Base-by-base conservation (phyloP, 805 yeast genomes). In the Pichia phayaonensis region DNA sequence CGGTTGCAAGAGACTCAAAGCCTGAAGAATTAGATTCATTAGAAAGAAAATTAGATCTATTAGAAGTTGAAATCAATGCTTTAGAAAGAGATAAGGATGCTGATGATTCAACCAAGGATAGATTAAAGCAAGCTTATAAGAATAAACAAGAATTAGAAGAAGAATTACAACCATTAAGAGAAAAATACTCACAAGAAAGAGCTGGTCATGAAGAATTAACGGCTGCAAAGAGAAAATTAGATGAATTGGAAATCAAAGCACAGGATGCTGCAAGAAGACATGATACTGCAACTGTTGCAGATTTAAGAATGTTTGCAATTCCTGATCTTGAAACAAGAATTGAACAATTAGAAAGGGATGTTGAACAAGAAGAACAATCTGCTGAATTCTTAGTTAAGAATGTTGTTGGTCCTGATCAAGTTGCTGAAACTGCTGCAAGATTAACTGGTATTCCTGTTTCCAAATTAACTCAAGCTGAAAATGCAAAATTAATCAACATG, bases 1-100 rank as follows among this genome's bases (percentile, higher is more conserved):
- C 98, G 1, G 99, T 94, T 48, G 96, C 97, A 4, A 82, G 99
- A 70, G 99, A 94, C 67, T 92, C 98, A 3, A 89, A 88, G 66
- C 99, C 99, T 1, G 99, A 94, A 69, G 97, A 90, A 67, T 76
- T 94, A 61, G 99, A 94, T 71, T 84, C 83, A 43, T 79, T 90
- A 59, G 99, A 94, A 70, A 86, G 99, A 69, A 89, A 89, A 71
- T 76, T 90, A 45, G 95, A 90, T 66, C 78, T 94, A 59, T 71
- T 94, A 36, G 96, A 92, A 61, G 98, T 94, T 52, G 99, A 94
- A 70, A 92, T 94, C 64, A 88, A 89, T 64, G 99, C 99, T 1
- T 76, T 94, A 60, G 97, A 94, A 71, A 86, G 99, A 71, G 99
- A 92, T 66, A 84, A 83, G 62, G 96, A 84, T 53, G 86, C 97